Percentiles rank a stretch among this genome's conserved stretches.
phyloP scores from a whole-genome alignment of 2,329 filamentous ascomycete genomes.

The Phyllosticta citriasiana region DNA sequence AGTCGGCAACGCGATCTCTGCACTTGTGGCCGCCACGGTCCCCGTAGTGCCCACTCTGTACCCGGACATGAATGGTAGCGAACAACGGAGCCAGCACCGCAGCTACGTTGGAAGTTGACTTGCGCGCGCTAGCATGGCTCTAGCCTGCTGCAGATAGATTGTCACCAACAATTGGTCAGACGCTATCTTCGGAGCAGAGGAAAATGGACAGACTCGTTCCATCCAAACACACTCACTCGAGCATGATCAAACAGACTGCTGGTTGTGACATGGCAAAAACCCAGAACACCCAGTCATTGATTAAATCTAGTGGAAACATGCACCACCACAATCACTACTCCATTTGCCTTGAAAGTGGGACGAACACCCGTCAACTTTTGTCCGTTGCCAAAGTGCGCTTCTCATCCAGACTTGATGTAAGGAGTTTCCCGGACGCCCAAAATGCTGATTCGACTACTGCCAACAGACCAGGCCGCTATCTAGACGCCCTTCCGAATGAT shows the following conservation, averaged over 20 bases:
- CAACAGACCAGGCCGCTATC: slow-evolving; percentile 7
- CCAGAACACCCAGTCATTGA: background rate
- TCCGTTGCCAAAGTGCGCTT: slow-evolving; percentile 1
- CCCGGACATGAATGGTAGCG: background rate
- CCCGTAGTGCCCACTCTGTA: background rate
- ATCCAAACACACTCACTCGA: too few relatives aligned
- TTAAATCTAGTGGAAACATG: background rate
- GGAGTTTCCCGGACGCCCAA: slow-evolving; percentile 4
- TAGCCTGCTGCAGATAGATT: background rate
- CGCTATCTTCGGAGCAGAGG: background rate
- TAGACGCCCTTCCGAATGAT: slow-evolving; percentile 4
- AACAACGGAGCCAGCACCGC: background rate
- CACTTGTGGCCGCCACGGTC: slow-evolving; percentile 6
- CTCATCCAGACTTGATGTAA: slow-evolving; percentile 8
- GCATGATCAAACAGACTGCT: too few relatives aligned
- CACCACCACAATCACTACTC: background rate
- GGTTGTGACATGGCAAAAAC: too few relatives aligned
- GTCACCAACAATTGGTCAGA: background rate
- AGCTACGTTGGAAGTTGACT: background rate
- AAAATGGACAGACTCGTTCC: too few relatives aligned
- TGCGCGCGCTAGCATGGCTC: background rate
- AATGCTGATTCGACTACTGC: slow-evolving; percentile 7
- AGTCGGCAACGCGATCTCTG: slow-evolving; percentile 4
- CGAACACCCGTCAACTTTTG: slow-evolving; percentile 5
- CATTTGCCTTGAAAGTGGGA: background rate